A percentile compares a stretch with the other conserved stretches of the same genome.
Evolutionary conservation across 106 monocot genomes (phyloP).

Genomic region (Allium cepa): DNA sequence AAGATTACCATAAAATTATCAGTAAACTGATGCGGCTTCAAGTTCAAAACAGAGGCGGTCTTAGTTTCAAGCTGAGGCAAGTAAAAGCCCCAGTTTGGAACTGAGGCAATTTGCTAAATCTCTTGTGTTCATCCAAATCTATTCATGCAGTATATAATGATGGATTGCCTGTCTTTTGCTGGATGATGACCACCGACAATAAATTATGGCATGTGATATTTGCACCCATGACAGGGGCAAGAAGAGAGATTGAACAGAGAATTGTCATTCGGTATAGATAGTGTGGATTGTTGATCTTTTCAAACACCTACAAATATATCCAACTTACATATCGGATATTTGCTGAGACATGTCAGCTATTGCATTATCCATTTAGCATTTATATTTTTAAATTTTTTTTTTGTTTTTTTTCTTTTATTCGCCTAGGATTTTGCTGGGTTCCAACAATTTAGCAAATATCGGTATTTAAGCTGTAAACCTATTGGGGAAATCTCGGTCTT

Average conservation of each 20-base stretch:
- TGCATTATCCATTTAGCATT: not conserved
- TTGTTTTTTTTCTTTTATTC: not conserved
- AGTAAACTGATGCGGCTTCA: too few species aligned
- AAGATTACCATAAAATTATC: too few species aligned
- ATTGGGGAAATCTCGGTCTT: too few species aligned
- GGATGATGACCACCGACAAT: constrained; percentile 52
- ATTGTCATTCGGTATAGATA: constrained; percentile 90
- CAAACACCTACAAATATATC: constrained; percentile 45
- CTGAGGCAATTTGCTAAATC: too few species aligned
- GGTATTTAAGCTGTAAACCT: constrained; percentile 11
- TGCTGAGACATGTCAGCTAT: not conserved
- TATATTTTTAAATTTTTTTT: not conserved
- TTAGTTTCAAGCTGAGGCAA: too few species aligned
- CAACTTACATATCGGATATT: constrained; percentile 1
- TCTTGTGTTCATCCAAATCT: too few species aligned
- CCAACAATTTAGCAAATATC: too few species aligned
- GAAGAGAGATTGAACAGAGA: constrained; percentile 68
- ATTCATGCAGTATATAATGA: not conserved
- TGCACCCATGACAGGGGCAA: constrained; percentile 77
- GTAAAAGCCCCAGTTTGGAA: too few species aligned
- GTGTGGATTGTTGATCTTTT: constrained; percentile 75
- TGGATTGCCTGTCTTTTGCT: constrained; percentile 63
- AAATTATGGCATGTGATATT: constrained; percentile 61
- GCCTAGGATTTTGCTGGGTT: not conserved
- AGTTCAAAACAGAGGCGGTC: too few species aligned